Evolutionary conservation across 257 asterid species (phyloP).

Genomic region (Plantago major): DNA sequence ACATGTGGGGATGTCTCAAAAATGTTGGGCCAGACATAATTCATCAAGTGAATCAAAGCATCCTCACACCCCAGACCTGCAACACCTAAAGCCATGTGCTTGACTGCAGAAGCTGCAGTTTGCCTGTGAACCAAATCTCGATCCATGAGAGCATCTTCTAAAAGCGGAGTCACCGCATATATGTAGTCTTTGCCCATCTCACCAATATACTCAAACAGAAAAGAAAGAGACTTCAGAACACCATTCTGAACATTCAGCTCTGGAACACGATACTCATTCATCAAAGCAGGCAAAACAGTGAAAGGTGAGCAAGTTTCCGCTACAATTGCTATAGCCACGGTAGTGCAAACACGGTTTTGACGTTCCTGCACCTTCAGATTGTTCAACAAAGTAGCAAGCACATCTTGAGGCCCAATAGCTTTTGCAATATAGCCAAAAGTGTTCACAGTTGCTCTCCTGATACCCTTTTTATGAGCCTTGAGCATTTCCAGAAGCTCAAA

Average conservation of each 20-base stretch:
- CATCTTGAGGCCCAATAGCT: constrained; percentile 90
- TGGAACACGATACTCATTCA: constrained; percentile 85
- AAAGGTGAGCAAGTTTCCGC: constrained; percentile 93
- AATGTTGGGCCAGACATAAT: constrained; percentile 86
- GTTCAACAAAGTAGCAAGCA: constrained; percentile 77
- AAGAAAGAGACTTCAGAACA: constrained; percentile 76
- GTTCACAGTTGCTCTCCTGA: constrained; percentile 88
- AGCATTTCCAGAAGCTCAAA: constrained; percentile 96
- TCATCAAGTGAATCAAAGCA: constrained; percentile 71
- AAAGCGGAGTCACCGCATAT: constrained; percentile 82
- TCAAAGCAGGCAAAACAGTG: constrained; percentile 80
- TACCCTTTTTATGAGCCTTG: constrained; percentile 89
- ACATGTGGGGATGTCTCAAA: constrained; percentile 91
- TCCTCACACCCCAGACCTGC: constrained; percentile 94
- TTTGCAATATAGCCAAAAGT: constrained; percentile 89
- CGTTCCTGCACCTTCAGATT: constrained; percentile 92
- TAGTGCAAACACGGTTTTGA: constrained; percentile 88
- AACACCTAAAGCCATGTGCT: constrained; percentile 87
- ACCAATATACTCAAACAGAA: constrained; percentile 82
- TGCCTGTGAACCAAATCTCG: constrained; percentile 80
- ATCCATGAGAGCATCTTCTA: constrained; percentile 93
- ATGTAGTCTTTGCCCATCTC: constrained; percentile 95
- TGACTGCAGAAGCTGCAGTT: constrained; percentile 90
- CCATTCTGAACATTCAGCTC: constrained; percentile 96
- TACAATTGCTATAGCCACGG: constrained; percentile 95